phyloP scores from a whole-genome alignment of 2,329 filamentous ascomycete genomes.

The Penicillium janthinellum region DNA sequence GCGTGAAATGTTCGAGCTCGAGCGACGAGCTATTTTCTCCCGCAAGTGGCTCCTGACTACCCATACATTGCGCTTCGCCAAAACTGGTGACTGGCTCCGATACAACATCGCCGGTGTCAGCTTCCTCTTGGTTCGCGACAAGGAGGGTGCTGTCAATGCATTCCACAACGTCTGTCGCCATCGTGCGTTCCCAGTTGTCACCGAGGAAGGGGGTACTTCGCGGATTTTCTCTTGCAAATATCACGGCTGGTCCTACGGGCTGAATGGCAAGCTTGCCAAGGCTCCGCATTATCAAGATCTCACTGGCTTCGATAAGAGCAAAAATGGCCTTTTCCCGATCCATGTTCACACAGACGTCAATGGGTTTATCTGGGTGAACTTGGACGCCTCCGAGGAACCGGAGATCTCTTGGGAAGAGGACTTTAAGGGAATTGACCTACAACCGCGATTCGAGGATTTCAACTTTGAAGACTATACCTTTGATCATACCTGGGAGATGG shows the following conservation, averaged over 20 bases:
- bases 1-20: conserved; percentile 20
- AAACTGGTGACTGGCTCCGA: conserved; percentile 20
- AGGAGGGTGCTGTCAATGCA: conserved; percentile 47
- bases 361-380: conserved; percentile 29
- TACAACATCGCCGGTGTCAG: conserved; percentile 52
- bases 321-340: conserved; percentile 27
- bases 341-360: conserved; percentile 24
- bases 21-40: conserved; percentile 22
- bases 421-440: conserved; percentile 19
- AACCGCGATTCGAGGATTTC: conserved; percentile 16
- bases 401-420: conserved; percentile 24
- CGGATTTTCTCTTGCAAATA: conserved; percentile 29
- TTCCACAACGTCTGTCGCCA: conserved; percentile 29
- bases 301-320: conserved; percentile 26
- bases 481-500: conserved; percentile 22
- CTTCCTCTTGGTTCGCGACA: conserved; percentile 52
- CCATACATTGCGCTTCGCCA: conserved; percentile 17
- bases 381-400: conserved; percentile 19
- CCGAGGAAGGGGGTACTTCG: conserved; percentile 22
- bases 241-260: conserved; percentile 29
- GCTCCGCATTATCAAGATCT: conserved; percentile 27
- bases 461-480: conserved; percentile 24
- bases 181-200: conserved; percentile 29
- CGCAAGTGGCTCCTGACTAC: conserved; percentile 22
- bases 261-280: conserved; percentile 29